Percentiles rank a stretch among this genome's conserved stretches.
Conservation (phyloP, 2,329 filamentous ascomycete species). For the Claviceps digitariae region DNA sequence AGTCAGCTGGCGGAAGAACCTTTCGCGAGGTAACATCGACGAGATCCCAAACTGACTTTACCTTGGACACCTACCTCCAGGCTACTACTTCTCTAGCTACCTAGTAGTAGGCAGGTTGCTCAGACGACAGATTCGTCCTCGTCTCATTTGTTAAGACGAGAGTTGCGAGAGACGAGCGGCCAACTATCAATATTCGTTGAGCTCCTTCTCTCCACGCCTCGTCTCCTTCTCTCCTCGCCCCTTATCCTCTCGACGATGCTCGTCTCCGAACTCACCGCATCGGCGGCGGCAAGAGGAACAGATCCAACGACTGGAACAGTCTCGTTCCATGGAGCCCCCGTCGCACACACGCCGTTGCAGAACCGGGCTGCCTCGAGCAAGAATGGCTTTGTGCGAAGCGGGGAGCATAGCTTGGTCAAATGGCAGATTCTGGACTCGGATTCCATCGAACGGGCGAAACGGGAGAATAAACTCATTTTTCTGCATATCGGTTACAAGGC, state of each 20-base stretch:
- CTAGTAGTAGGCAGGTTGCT: neutral
- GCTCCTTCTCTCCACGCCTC: no score
- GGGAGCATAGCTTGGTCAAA: slow-evolving; percentile 68
- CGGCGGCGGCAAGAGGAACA: slow-evolving; percentile 20
- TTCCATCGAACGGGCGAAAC: slow-evolving; percentile 61
- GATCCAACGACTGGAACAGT: slow-evolving; percentile 9
- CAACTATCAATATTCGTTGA: neutral
- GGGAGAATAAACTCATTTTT: slow-evolving; percentile 79
- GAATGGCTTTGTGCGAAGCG: slow-evolving; percentile 52
- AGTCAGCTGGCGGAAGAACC: no score
- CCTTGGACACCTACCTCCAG: neutral
- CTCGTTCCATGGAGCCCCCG: slow-evolving; percentile 2
- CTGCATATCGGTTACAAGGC: slow-evolving; percentile 90
- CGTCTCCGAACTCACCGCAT: slow-evolving; percentile 24
- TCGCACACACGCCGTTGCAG: slow-evolving; percentile 13
- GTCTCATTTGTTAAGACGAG: neutral
- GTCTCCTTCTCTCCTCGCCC: neutral
- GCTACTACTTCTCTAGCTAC: neutral
- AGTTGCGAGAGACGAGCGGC: neutral
- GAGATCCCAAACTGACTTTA: no score
- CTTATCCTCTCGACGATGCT: slow-evolving; percentile 15
- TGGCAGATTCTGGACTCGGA: slow-evolving; percentile 85
- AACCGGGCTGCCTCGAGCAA: slow-evolving; percentile 24
- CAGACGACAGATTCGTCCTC: neutral
- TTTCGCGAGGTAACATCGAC: no score